phyloP scores from a whole-genome alignment of 176 grass and related monocot genomes.

The Triticum monococcum region DNA sequence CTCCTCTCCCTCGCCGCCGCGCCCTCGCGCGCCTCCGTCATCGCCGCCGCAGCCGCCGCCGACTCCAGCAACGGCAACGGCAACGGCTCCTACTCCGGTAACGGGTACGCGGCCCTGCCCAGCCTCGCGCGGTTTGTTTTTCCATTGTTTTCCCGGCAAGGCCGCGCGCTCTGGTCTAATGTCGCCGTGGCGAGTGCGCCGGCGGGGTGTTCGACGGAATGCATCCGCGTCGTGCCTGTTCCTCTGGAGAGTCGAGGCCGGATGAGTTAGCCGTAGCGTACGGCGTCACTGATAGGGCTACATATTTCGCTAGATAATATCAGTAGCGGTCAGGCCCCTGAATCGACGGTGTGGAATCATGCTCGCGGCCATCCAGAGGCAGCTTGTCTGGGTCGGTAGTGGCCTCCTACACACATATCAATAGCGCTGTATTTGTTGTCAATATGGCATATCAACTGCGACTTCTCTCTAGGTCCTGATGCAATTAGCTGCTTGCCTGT shows the following conservation, averaged over 20 bases:
- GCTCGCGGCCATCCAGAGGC: background rate
- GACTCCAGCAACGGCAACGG: background rate
- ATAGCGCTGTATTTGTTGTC: background rate
- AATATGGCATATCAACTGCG: background rate
- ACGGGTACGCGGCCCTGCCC: conserved; percentile 9
- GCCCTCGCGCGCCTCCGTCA: background rate
- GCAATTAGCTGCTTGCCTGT: background rate
- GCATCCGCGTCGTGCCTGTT: background rate
- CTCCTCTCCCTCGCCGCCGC: conserved; percentile 14
- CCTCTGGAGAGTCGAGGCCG: background rate
- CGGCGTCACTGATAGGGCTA: background rate
- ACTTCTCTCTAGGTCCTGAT: background rate
- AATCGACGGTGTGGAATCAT: background rate
- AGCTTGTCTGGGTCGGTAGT: background rate
- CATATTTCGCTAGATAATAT: background rate
- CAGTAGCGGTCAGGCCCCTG: background rate
- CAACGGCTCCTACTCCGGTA: conserved; percentile 25
- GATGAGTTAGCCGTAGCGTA: background rate
- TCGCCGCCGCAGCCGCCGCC: background rate
- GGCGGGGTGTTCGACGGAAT: conserved; percentile 11
- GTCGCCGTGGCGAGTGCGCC: background rate
- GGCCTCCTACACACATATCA: background rate
- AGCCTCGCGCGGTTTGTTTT: background rate
- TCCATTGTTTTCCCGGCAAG: background rate
- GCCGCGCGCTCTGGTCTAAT: background rate